Conservation (phyloP, 305 asterid species). For the Fraxinus nigra region DNA sequence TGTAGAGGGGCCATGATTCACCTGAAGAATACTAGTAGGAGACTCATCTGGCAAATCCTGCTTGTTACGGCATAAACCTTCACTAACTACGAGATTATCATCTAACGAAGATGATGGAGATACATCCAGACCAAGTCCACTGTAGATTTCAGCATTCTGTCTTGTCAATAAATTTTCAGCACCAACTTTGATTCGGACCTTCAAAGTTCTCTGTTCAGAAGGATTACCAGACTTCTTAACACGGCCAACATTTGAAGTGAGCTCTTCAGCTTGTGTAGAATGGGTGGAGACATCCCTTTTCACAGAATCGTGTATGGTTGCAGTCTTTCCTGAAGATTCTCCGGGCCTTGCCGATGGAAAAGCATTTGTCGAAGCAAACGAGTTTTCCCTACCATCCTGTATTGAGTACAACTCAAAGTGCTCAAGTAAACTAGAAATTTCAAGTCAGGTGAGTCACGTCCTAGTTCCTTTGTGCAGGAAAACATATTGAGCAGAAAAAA, state of each 20-base stretch:
- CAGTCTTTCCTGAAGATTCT: constrained; percentile 49
- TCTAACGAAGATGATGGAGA: constrained; percentile 89
- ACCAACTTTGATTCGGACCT: constrained; percentile 80
- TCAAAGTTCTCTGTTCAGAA: constrained; percentile 66
- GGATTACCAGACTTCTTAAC: constrained; percentile 38
- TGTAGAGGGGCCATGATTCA: constrained; percentile 26
- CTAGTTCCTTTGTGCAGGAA: neutral
- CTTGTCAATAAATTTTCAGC: constrained; percentile 59
- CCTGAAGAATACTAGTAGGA: constrained; percentile 94
- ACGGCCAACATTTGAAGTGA: constrained; percentile 45
- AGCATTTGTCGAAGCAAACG: constrained; percentile 52
- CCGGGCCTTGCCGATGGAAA: constrained; percentile 47
- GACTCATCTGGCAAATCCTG: constrained; percentile 56
- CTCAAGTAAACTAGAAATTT: constrained; percentile 29
- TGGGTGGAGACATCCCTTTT: constrained; percentile 35
- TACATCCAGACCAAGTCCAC: constrained; percentile 90
- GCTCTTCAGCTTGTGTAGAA: constrained; percentile 42
- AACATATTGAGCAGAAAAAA: neutral
- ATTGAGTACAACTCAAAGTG: constrained; percentile 33
- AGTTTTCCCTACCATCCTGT: constrained; percentile 64
- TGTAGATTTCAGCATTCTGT: constrained; percentile 83
- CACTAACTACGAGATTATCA: constrained; percentile 59
- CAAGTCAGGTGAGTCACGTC: constrained; percentile 5
- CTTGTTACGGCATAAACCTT: constrained; percentile 40
- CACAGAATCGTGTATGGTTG: constrained; percentile 33